Percentiles rank a stretch among this genome's conserved stretches.
phyloP scores from a whole-genome alignment of 306 rosid species.

The Quercus alba region DNA sequence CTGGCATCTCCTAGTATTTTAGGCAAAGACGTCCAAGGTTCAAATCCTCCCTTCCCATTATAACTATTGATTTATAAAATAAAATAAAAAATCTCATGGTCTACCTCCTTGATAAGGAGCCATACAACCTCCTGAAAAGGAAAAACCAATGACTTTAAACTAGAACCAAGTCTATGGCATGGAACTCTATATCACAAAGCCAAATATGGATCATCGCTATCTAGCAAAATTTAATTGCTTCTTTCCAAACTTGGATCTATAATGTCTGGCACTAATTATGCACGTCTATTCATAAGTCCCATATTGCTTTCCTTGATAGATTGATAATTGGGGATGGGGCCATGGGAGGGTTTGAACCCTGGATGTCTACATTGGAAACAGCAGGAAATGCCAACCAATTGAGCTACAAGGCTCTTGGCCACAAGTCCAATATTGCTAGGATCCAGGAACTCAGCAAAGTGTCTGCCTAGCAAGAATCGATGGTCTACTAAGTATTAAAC shows the following conservation, averaged over 20 bases:
- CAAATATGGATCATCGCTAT: not conserved
- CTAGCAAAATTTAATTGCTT: not conserved
- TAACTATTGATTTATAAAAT: no score
- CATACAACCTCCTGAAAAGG: not conserved
- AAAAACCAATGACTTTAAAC: not conserved
- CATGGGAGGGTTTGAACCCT: no score
- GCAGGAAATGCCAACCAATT: no score
- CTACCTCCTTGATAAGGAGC: not conserved
- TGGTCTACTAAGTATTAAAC: not conserved
- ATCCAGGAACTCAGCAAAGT: not conserved
- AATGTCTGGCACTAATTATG: not conserved
- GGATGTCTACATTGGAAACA: no score
- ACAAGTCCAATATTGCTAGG: not conserved
- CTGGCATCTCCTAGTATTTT: no score
- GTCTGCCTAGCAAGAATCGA: not conserved
- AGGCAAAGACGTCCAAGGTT: no score
- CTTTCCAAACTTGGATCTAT: not conserved
- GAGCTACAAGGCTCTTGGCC: no score
- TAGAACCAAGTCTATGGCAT: not conserved
- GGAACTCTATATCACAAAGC: not conserved
- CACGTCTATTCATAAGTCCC: not conserved
- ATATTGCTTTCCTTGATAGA: not conserved
- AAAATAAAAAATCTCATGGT: not conserved
- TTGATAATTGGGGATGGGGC: no score
- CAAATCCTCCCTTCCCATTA: no score